A percentile compares a stretch with the other conserved stretches of the same genome.
Conservation (phyloP, 495 filamentous ascomycete species). For the Xylaria castorea region DNA sequence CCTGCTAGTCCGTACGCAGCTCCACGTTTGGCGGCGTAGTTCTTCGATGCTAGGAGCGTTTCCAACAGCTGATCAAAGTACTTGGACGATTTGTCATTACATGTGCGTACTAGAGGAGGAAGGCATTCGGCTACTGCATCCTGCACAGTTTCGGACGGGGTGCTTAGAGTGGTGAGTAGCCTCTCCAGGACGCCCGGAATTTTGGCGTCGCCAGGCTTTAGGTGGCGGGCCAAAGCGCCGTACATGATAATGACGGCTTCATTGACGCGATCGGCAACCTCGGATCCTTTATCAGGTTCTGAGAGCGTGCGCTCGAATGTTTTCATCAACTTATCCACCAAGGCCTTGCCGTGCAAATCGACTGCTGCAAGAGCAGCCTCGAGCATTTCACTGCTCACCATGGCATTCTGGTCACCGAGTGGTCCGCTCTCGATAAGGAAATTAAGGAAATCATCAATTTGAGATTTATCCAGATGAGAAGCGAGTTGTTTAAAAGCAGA, state of each 20-base stretch:
- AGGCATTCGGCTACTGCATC: slow-evolving; percentile 94
- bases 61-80: slow-evolving; percentile 85
- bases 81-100: slow-evolving; percentile 72
- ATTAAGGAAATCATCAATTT: slow-evolving; percentile 76
- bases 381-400: slow-evolving; percentile 88
- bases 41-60: slow-evolving; percentile 79
- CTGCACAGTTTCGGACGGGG: slow-evolving; percentile 96
- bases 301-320: slow-evolving; percentile 86
- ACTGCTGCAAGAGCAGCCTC: slow-evolving; percentile 86
- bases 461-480: slow-evolving; percentile 65
- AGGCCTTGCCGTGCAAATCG: slow-evolving; percentile 73
- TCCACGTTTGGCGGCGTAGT: slow-evolving; percentile 87
- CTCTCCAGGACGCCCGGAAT: slow-evolving; percentile 84
- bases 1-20: slow-evolving; percentile 95
- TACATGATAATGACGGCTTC: slow-evolving; percentile 98
- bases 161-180: slow-evolving; percentile 83
- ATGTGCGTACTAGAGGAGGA: slow-evolving; percentile 84
- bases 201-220: slow-evolving; percentile 81
- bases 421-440: slow-evolving; percentile 88
- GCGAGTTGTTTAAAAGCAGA: slow-evolving; percentile 84
- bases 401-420: slow-evolving; percentile 75
- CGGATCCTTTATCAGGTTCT: slow-evolving; percentile 76
- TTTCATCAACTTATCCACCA: slow-evolving; percentile 90
- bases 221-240: slow-evolving; percentile 86
- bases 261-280: slow-evolving; percentile 83